Conservation (phyloP, 2,329 filamentous ascomycete genomes). For the Phaeoacremonium minimum region DNA sequence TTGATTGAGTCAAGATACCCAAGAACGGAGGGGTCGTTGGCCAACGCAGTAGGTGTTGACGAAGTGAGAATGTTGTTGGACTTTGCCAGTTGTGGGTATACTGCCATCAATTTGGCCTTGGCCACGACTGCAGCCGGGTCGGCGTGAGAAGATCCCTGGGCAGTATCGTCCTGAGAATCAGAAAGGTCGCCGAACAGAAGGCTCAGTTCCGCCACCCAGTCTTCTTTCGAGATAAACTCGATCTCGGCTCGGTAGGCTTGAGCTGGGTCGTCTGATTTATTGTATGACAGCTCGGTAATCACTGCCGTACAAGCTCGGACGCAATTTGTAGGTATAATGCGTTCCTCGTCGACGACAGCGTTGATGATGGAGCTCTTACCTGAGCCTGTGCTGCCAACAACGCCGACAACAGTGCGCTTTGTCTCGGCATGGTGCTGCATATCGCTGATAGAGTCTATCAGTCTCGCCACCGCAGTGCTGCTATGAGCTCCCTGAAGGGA, state of each 20-base stretch:
- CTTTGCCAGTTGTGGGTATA: conserved; percentile 31
- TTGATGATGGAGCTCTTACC: conserved; percentile 63
- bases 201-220: conserved; percentile 49
- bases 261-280: conserved; percentile 31
- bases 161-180: conserved; percentile 28
- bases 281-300: conserved; percentile 56
- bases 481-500: background rate
- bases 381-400: conserved; percentile 57
- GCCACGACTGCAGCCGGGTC: conserved; percentile 34
- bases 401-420: conserved; percentile 44
- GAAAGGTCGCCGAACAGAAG: conserved; percentile 43
- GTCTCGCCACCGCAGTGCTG: conserved; percentile 15
- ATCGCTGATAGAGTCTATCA: conserved; percentile 25
- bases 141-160: conserved; percentile 13
- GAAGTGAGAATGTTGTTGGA: conserved; percentile 33
- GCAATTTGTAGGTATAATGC: conserved; percentile 37
- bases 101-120: conserved; percentile 45
- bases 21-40: conserved; percentile 30
- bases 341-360: conserved; percentile 57
- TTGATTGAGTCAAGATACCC: conserved; percentile 40
- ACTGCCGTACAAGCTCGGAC: conserved; percentile 60
- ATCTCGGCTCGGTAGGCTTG: conserved; percentile 48
- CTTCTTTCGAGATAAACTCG: conserved; percentile 47
- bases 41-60: conserved; percentile 31
- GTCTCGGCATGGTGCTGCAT: conserved; percentile 30